Percentiles rank a stretch among this genome's conserved stretches.
Conservation (phyloP, 2,329 filamentous ascomycete genomes). For the Xylariaceae sp. region DNA sequence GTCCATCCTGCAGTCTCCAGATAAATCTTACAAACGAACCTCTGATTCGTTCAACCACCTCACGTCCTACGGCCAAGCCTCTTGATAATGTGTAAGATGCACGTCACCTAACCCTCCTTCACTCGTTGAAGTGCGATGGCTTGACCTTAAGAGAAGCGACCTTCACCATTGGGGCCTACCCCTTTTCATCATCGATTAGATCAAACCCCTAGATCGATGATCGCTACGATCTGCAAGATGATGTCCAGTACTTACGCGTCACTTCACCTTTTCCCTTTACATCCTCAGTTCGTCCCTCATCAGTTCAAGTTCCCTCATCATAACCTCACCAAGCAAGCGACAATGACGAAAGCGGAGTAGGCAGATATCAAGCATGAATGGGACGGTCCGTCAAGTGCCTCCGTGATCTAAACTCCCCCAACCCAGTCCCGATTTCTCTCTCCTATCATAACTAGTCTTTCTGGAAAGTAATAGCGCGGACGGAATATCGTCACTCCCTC, state of each 20-base stretch:
- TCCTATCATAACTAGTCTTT: too few relatives aligned
- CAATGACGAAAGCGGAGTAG: background rate
- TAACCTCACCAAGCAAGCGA: background rate
- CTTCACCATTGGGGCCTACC: background rate
- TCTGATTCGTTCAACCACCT: slow-evolving; percentile 8
- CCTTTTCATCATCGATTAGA: background rate
- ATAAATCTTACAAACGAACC: background rate
- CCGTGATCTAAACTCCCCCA: background rate
- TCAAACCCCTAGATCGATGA: slow-evolving; percentile 1
- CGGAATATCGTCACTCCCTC: background rate
- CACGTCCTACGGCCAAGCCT: background rate
- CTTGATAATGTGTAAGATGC: background rate
- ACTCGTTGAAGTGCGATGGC: background rate
- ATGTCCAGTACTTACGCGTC: slow-evolving; percentile 1
- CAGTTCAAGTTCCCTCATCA: background rate
- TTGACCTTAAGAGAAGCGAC: background rate
- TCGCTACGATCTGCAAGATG: background rate
- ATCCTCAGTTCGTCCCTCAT: too few relatives aligned
- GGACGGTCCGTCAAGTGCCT: too few relatives aligned
- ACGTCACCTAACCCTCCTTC: slow-evolving; percentile 3
- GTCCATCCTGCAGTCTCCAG: too few relatives aligned
- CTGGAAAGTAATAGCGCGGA: too few relatives aligned
- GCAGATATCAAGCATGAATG: background rate
- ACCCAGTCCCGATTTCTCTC: too few relatives aligned
- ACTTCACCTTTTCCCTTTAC: background rate